Percentiles rank a stretch among this genome's conserved stretches.
These are phyloP conservation scores for Claviceps pazoutovae DNA, from an alignment of 2,329 filamentous ascomycete species.

Conservation along the genomic window DNA sequence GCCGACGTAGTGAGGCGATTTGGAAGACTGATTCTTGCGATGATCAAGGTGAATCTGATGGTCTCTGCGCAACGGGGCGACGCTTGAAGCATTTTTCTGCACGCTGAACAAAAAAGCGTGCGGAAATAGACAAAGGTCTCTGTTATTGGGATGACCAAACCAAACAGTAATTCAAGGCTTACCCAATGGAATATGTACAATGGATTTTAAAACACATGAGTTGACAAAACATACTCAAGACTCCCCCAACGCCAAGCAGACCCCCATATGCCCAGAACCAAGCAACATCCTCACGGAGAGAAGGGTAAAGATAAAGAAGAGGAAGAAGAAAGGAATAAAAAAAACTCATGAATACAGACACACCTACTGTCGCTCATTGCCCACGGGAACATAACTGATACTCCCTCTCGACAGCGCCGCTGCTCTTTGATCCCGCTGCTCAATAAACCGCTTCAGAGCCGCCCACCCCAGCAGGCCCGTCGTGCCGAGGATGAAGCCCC, in stretches of 20 bases:
- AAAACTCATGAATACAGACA: not conserved
- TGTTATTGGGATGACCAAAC: not conserved
- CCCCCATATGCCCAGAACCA: not conserved
- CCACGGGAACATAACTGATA: constrained; percentile 16
- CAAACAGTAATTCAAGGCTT: not conserved
- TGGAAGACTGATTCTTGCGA: too few relatives aligned
- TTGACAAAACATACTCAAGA: not conserved
- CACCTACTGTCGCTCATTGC: not conserved
- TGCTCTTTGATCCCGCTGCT: constrained; percentile 22
- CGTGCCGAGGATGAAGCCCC: constrained; percentile 47
- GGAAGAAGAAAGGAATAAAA: not conserved
- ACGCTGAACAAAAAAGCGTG: not conserved
- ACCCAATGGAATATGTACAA: not conserved
- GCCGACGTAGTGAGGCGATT: too few relatives aligned
- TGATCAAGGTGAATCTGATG: not conserved
- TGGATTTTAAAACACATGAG: not conserved
- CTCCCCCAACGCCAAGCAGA: not conserved
- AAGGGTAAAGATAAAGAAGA: not conserved
- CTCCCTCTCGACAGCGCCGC: constrained; percentile 15
- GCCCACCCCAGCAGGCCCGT: constrained; percentile 47
- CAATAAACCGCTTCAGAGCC: constrained; percentile 33
- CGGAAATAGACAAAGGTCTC: too few relatives aligned
- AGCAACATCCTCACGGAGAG: not conserved
- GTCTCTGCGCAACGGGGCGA: not conserved
- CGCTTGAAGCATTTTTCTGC: not conserved